These are phyloP conservation scores for Colletotrichum tofieldiae DNA, from an alignment of 2,329 filamentous ascomycete genomes.

Conservation along the genomic window DNA sequence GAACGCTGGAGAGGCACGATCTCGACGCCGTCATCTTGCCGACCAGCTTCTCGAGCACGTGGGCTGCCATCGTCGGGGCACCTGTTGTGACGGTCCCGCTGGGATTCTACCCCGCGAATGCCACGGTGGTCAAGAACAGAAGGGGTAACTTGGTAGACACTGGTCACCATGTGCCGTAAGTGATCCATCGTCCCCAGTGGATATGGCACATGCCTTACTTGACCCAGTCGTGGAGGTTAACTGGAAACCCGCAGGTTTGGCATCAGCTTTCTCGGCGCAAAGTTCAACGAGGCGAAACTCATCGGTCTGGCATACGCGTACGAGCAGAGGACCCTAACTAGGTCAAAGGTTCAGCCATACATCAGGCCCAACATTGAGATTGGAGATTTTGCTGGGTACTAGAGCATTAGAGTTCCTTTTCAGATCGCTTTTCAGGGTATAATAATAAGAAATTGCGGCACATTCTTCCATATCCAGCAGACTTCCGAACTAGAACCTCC, in stretches of 20 bases:
- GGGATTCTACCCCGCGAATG: slow-evolving; percentile 57
- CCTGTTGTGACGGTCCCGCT: slow-evolving; percentile 76
- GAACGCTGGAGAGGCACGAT: slow-evolving; percentile 67
- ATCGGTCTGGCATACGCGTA: slow-evolving; percentile 78
- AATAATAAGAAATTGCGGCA: neutral
- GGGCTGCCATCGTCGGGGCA: slow-evolving; percentile 45
- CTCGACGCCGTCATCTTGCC: slow-evolving; percentile 75
- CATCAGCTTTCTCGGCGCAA: slow-evolving; percentile 71
- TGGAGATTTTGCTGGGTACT: slow-evolving; percentile 45
- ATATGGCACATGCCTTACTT: neutral
- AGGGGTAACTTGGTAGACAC: slow-evolving; percentile 41
- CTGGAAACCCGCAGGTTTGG: slow-evolving; percentile 63
- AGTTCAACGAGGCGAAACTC: slow-evolving; percentile 72
- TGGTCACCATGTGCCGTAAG: slow-evolving; percentile 44
- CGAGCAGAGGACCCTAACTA: slow-evolving; percentile 69
- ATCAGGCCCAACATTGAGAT: slow-evolving; percentile 53
- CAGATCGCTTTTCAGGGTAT: neutral
- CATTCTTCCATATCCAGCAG: neutral
- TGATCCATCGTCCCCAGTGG: neutral
- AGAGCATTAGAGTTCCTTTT: neutral
- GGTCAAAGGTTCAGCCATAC: slow-evolving; percentile 49
- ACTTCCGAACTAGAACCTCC: neutral
- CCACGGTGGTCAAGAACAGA: slow-evolving; percentile 36
- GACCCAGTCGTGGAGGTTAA: rapidly evolving
- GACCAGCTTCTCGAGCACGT: slow-evolving; percentile 52